Evolutionary conservation across 768 basidiomycete genomes (phyloP).

Genomic region (Arthromyces matolae): DNA sequence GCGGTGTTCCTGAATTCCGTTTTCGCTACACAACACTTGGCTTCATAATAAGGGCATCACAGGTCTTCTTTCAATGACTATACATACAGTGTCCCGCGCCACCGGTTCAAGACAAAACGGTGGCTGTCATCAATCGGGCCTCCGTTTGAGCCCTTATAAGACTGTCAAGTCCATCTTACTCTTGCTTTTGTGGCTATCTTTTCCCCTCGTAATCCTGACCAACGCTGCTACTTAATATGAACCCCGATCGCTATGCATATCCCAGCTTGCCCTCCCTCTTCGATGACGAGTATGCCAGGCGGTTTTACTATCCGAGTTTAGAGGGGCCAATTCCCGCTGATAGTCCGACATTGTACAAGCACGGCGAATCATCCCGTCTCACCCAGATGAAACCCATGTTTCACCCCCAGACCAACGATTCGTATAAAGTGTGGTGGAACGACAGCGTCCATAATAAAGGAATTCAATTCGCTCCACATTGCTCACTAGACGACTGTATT

Average conservation of each 20-base stretch:
- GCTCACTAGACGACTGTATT: conserved; percentile 3
- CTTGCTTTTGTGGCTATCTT: conserved; percentile 4
- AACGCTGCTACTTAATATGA: neutral
- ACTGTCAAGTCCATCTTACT: conserved; percentile 3
- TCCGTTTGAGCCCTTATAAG: conserved; percentile 18
- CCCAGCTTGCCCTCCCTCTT: conserved; percentile 3
- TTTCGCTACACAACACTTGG: conserved; percentile 29
- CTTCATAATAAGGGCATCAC: conserved; percentile 17
- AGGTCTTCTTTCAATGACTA: conserved; percentile 18
- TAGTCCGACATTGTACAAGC: conserved; percentile 17
- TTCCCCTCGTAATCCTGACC: neutral
- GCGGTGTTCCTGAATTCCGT: conserved; percentile 35
- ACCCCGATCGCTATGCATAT: conserved; percentile 9
- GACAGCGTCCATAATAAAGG: neutral
- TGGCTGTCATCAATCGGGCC: conserved; percentile 12
- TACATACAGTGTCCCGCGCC: conserved; percentile 26
- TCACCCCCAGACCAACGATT: conserved; percentile 8
- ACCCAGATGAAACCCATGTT: conserved; percentile 15
- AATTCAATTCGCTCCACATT: neutral
- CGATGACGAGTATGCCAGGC: neutral
- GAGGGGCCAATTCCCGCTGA: conserved; percentile 14
- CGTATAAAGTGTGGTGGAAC: conserved; percentile 11
- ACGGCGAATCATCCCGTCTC: conserved; percentile 17
- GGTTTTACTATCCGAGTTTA: conserved; percentile 4
- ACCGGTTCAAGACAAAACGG: conserved; percentile 27